Conservation (phyloP, 1,139 yeast species). For the Suhomyces atakaporum region DNA sequence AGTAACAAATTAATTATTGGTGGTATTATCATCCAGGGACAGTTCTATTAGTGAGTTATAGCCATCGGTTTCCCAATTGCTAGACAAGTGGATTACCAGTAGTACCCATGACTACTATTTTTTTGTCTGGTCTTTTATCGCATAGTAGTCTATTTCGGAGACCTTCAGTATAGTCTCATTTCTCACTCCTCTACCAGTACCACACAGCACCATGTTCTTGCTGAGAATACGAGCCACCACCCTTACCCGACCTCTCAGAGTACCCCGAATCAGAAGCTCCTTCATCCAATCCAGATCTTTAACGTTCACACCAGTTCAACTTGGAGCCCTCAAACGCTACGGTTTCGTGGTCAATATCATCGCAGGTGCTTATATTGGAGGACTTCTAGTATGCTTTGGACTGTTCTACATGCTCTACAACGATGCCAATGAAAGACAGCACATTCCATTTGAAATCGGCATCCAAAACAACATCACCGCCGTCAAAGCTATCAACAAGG, state of each 20-base stretch:
- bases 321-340: conserved; percentile 31
- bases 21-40: too few species aligned
- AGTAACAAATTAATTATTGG: too few species aligned
- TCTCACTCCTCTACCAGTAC: too few species aligned
- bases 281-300: conserved; percentile 9
- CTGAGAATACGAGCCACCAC: conserved; percentile 4
- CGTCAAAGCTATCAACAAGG: conserved; percentile 49
- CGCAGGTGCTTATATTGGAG: conserved; percentile 50
- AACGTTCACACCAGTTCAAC: conserved; percentile 17
- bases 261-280: too few species aligned
- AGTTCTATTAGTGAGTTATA: too few species aligned
- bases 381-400: conserved; percentile 40
- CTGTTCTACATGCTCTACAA: conserved; percentile 42
- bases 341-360: conserved; percentile 38
- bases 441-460: conserved; percentile 43
- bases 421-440: conserved; percentile 44
- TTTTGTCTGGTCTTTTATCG: too few species aligned
- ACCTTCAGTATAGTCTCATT: too few species aligned
- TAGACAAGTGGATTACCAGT: too few species aligned
- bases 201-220: too few species aligned
- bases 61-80: too few species aligned
- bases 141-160: too few species aligned
- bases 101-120: too few species aligned
- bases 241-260: conserved; percentile 2
- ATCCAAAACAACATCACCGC: conserved; percentile 38